Evolutionary conservation across 2,329 filamentous ascomycete species (phyloP).

Genomic region (Cryphonectria japonica): DNA sequence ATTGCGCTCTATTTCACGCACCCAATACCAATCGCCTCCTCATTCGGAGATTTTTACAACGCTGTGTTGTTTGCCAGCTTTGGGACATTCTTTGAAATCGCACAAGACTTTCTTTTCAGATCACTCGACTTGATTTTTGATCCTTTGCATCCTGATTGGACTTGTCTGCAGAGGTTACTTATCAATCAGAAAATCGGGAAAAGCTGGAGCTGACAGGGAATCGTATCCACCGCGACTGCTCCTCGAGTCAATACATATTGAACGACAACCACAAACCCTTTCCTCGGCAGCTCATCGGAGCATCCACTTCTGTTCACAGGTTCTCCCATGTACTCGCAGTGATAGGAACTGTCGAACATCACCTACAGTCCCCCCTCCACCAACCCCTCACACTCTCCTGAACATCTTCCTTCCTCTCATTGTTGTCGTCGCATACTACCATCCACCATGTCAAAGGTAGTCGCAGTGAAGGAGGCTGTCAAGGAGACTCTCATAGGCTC

Average conservation of each 20-base stretch:
- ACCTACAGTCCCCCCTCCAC: neutral
- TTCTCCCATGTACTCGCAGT: slow-evolving; percentile 13
- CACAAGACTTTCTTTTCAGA: slow-evolving; percentile 5
- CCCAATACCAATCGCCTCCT: neutral
- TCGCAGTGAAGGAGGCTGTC: slow-evolving; percentile 68
- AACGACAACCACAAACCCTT: neutral
- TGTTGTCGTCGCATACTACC: slow-evolving; percentile 2
- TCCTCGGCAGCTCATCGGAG: slow-evolving; percentile 11
- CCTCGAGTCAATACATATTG: neutral
- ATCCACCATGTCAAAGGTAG: slow-evolving; percentile 47
- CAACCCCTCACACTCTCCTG: neutral
- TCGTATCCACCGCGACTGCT: slow-evolving; percentile 12
- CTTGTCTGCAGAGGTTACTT: neutral
- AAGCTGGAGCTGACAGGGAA: slow-evolving; percentile 1
- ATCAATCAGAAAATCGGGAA: neutral
- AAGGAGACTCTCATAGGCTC: slow-evolving; percentile 79
- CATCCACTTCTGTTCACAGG: neutral
- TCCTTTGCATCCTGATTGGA: slow-evolving; percentile 5
- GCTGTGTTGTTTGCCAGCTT: slow-evolving; percentile 4
- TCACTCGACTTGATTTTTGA: neutral
- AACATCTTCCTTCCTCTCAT: neutral
- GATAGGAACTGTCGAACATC: neutral
- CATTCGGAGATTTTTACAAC: neutral
- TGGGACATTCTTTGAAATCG: slow-evolving; percentile 1
- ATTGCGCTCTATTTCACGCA: neutral